Base-by-base conservation (phyloP, 1,284 basidiomycete genomes). In the Trametes pubescens region DNA sequence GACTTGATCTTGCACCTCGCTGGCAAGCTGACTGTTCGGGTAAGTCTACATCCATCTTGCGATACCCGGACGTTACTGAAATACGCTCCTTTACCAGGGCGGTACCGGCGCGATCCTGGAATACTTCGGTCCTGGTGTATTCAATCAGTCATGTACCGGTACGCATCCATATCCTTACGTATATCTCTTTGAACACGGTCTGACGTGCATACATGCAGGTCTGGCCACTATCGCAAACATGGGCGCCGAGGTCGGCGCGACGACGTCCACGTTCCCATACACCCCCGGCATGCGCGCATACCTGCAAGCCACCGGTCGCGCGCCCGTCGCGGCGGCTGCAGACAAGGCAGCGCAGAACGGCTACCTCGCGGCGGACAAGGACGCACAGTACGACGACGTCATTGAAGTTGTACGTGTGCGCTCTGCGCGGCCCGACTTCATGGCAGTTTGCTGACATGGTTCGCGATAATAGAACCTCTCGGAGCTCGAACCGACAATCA, bases 161-260 rank as follows among this genome's bases (percentile, higher is more conserved):
- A 73, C 57, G 78, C 29, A 9, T 16, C 18, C 18, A 16, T 38
- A 46, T 4, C 24, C 8, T 22, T 34, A 32, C 8, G 8, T 18
- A 59, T 48, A 43, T 4, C 40, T n/a, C 44, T 38, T 22, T 7
- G 26, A 44, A 18, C 56, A 13, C 10, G 26, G 21, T 38, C 1
- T 35, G 14, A 46, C 11, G 32, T 21, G 18, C n/a, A 46, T 13
- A 46, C 3, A 21, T 16, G 24, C 59, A 92, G 91, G 95, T 69
- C 79, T 98, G 57, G 96, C 96, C 0, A 99, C 96, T 5, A 93
- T 98, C 66, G 92, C 94, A 61, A 99, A 99, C 80, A 99, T 99
- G 98, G 98, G 98, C 64, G 98, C 98, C 24, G 98, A 99, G 82
- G 95, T 99, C 29, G 98, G 98, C 51, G 98, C 98, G 8, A 99